phyloP scores from a whole-genome alignment of 805 yeast genomes.

The Candida broadrunensis region DNA sequence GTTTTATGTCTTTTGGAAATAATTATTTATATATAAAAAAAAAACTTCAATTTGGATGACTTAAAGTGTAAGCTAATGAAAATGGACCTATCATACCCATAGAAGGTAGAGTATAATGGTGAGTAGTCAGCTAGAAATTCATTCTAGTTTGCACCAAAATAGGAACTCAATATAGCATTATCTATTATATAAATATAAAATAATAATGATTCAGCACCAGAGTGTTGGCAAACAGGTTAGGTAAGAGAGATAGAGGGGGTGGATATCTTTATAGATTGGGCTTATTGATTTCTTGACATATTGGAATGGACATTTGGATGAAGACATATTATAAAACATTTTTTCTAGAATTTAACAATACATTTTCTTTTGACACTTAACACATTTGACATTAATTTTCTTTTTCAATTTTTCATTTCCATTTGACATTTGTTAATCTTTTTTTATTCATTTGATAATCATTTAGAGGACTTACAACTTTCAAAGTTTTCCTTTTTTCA shows the following conservation, averaged over 20 bases:
- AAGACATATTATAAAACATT: no score
- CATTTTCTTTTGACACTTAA: background rate
- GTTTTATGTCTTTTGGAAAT: no score
- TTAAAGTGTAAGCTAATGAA: conserved; percentile 51
- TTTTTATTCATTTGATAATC: no score
- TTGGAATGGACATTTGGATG: no score
- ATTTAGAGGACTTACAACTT: background rate
- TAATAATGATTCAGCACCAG: conserved; percentile 64
- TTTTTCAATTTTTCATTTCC: background rate
- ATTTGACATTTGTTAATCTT: background rate
- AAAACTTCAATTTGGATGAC: background rate
- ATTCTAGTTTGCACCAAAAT: conserved; percentile 85
- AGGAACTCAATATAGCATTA: conserved; percentile 67
- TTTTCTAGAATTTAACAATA: no score
- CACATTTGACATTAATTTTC: background rate
- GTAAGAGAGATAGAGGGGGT: no score
- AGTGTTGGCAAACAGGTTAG: conserved; percentile 78
- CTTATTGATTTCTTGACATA: no score
- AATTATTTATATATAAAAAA: background rate
- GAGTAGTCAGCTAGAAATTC: conserved; percentile 64
- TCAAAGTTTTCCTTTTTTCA: no score
- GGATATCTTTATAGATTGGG: no score
- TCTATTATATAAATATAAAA: conserved; percentile 6
- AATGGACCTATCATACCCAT: conserved; percentile 64
- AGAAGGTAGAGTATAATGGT: conserved; percentile 46